Base-by-base conservation (phyloP, 2,329 filamentous ascomycete genomes). In the Colletotrichum noveboracense region DNA sequence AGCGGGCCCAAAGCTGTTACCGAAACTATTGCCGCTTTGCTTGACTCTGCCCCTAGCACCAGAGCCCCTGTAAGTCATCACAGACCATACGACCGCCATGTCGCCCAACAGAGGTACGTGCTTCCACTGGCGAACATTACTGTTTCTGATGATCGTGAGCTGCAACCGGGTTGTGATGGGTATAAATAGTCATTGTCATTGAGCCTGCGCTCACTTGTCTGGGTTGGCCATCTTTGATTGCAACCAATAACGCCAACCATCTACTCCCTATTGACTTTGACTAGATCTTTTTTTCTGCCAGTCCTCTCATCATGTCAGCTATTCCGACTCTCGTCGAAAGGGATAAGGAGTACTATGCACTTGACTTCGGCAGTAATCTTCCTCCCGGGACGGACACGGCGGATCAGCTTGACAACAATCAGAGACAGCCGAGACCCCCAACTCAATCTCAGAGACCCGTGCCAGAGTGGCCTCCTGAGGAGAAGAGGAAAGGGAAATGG, bases 211-310 rank as follows among this genome's bases (percentile, higher is more conserved):
- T 55, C 18, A 18, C 5, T 24, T 28, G 26, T 28, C 26, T 60
- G 16, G 2, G 16, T 32, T 32, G 24, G 24, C 6, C n/a, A 3
- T 60, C 3, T 0, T 60, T 13, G 1, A 9, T 26, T 18, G 24
- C 55, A 26, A 5, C 0, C 10, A 2, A 38, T 58, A 2, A 6
- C 3, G 24, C 24, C 5, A 28, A 58, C 24, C 24, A 7, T 55
- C 2, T 14, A 24, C n/a, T 4, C 21, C 4, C 6, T 2, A 24
- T 55, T 4, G 0, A 55, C 2, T 2, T 4, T 55, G n/a, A 55
- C 36, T 0, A 55, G 4, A 5, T 7, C 4, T 13, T 24, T 14
- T 24, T 10, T 55, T 7, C 10, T 14, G 6, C 2, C 10, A 21
- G 7, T 7, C 6, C 10, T 55, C 48, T 24, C 26, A 21, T 0